Base-by-base conservation (phyloP, 768 basidiomycete species). In the Gloeophyllum trabeum region DNA sequence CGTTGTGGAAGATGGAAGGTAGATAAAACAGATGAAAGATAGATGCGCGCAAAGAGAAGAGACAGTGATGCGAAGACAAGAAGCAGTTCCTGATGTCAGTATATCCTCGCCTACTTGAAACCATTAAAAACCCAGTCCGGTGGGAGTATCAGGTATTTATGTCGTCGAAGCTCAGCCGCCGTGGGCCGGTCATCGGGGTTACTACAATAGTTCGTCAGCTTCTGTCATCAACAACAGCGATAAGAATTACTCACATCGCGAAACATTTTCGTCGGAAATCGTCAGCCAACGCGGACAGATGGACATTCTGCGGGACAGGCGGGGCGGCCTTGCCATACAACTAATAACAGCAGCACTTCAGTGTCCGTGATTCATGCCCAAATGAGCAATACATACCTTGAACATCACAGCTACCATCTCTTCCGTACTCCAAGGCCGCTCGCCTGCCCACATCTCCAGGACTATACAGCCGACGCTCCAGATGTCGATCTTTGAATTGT, bases 401-500 rank as follows among this genome's bases (percentile, higher is more conserved):
- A 88, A 86, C 81, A 99, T 88, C 45, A 97, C 92, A 1, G 88
- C 82, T 46, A 97, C 74, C 48, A 76, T 77, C 60, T 93, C 88
- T 50, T 93, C 85, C 22, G 87, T 83, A 21, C 71, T 78, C 96
- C 96, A 99, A 2, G 96, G 96, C 35, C 93, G 68, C 55, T 79
- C 75, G n/a, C 96, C 96, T 18, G 88, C 86, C 82, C 91, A 94
- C 96, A 99, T 99, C 61, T 99, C 96, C 49, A 97, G 70, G 13
- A 94, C 85, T n/a, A 98, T 88, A 64, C 96, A 99, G 1, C 96
- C 96, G 4, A 98, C 75, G 59, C 90, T 92, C 96, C 96, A 99
- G 49, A 99, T 94, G 56, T 99, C 96, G 39, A 96, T 81, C 64
- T 99, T 98, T 55, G 84, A 89, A 52, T 90, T 93, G 60, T 98